Conservation (phyloP, 768 basidiomycete genomes). For the Tylopilus intermedius region DNA sequence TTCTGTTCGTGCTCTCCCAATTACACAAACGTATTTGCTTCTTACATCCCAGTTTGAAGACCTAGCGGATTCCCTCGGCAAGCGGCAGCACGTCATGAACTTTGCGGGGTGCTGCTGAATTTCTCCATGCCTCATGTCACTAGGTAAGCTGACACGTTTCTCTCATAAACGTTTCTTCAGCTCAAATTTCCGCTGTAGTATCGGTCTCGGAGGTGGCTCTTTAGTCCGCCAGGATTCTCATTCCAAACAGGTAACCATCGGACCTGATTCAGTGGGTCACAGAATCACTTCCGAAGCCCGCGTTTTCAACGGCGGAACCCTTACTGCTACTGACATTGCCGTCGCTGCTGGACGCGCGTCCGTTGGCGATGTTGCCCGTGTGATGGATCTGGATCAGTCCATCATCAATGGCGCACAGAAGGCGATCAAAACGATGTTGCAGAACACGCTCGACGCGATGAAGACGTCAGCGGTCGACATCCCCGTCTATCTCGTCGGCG, state of each 20-base stretch:
- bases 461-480: constrained; percentile 57
- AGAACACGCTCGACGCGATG: constrained; percentile 55
- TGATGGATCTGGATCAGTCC: constrained; percentile 21
- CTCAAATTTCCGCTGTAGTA: constrained; percentile 28
- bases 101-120: constrained; percentile 57
- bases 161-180: not conserved
- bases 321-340: constrained; percentile 60
- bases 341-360: constrained; percentile 37
- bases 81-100: constrained; percentile 57
- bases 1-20: constrained; percentile 33
- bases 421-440: constrained; percentile 38
- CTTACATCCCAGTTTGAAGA: constrained; percentile 18
- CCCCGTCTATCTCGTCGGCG: constrained; percentile 58
- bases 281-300: constrained; percentile 42
- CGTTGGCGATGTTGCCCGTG: constrained; percentile 26
- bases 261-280: constrained; percentile 65
- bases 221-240: constrained; percentile 35
- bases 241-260: constrained; percentile 43
- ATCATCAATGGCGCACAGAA: constrained; percentile 34
- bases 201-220: constrained; percentile 65
- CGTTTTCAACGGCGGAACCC: constrained; percentile 51
- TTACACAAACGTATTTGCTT: not conserved
- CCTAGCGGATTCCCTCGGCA: constrained; percentile 59
- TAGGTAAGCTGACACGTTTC: constrained; percentile 21
- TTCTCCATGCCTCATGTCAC: constrained; percentile 56